Percentiles rank a stretch among this genome's conserved stretches.
phyloP scores from a whole-genome alignment of 768 basidiomycete genomes.

The Sarcomyxa edulis region DNA sequence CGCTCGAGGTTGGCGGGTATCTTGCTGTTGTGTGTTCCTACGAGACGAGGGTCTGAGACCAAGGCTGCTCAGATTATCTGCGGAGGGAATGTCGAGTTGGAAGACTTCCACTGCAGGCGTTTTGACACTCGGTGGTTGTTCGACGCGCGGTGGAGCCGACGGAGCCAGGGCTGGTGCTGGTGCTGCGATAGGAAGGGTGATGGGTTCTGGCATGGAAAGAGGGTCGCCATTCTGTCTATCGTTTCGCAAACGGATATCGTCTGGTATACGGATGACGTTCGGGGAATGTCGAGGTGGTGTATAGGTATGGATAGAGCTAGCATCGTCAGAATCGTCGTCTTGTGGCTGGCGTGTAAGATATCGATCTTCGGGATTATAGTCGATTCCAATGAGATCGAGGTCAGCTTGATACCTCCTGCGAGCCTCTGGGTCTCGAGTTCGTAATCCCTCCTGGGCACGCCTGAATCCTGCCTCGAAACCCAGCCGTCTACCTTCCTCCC shows the following conservation, averaged over 20 bases:
- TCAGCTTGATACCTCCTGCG: neutral
- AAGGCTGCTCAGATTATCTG: no score
- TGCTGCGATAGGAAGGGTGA: slow-evolving; percentile 2
- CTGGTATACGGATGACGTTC: neutral
- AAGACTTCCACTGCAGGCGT: neutral
- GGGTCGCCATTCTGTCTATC: no score
- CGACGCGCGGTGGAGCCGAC: no score
- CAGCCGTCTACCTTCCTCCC: slow-evolving; percentile 51
- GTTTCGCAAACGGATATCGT: neutral
- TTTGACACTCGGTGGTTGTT: no score
- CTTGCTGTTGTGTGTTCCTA: no score
- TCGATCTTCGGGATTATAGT: slow-evolving; percentile 2
- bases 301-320: neutral
- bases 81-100: slow-evolving; percentile 2
- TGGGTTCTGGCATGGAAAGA: slow-evolving; percentile 3
- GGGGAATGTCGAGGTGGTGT: neutral
- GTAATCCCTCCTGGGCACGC: slow-evolving; percentile 4
- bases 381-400: neutral
- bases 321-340: slow-evolving; percentile 2
- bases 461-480: slow-evolving; percentile 44
- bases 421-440: no score
- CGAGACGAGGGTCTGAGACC: no score
- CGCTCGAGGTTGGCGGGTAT: no score
- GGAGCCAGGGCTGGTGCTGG: neutral
- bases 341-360: neutral